Conservation (phyloP, 1,284 basidiomycete species). For the Ceratobasidium sp. region DNA sequence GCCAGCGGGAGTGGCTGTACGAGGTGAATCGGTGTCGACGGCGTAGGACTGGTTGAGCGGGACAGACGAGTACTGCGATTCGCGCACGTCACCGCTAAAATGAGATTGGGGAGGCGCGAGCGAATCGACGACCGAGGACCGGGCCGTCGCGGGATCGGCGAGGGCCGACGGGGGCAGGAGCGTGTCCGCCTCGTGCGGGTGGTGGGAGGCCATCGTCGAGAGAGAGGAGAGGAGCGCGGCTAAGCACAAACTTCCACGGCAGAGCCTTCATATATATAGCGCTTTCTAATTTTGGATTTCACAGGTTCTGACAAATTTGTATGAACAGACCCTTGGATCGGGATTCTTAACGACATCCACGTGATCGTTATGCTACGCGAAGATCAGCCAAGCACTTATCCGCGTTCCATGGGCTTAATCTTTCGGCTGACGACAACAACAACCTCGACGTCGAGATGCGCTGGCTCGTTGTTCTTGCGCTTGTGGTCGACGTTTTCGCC, state of each 20-base stretch:
- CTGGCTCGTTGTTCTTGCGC: constrained; percentile 29
- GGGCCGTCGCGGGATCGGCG: constrained; percentile 27
- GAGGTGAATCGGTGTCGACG: constrained; percentile 21
- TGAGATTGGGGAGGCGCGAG: constrained; percentile 21
- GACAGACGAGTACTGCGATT: constrained; percentile 43
- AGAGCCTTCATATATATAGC: neutral
- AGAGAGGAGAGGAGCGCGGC: neutral
- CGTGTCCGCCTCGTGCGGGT: constrained; percentile 30
- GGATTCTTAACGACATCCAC: constrained; percentile 1
- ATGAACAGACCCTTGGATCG: too few relatives aligned
- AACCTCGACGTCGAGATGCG: constrained; percentile 11
- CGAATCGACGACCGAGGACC: constrained; percentile 35
- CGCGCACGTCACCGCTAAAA: constrained; percentile 25
- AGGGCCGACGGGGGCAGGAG: constrained; percentile 23
- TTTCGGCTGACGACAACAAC: neutral
- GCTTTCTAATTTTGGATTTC: constrained; percentile 35
- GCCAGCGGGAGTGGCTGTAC: neutral
- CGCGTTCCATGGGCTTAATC: neutral
- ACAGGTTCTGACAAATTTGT: neutral
- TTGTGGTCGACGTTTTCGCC: constrained; percentile 32
- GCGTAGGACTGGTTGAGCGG: constrained; percentile 36
- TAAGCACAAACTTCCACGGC: neutral
- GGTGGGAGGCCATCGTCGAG: constrained; percentile 37
- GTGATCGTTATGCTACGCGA: constrained; percentile 12
- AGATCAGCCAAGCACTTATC: constrained; percentile 2